These are phyloP conservation scores for Sanghuangporus sanghuang DNA, from an alignment of 1,284 basidiomycete genomes.

Conservation along the genomic window DNA sequence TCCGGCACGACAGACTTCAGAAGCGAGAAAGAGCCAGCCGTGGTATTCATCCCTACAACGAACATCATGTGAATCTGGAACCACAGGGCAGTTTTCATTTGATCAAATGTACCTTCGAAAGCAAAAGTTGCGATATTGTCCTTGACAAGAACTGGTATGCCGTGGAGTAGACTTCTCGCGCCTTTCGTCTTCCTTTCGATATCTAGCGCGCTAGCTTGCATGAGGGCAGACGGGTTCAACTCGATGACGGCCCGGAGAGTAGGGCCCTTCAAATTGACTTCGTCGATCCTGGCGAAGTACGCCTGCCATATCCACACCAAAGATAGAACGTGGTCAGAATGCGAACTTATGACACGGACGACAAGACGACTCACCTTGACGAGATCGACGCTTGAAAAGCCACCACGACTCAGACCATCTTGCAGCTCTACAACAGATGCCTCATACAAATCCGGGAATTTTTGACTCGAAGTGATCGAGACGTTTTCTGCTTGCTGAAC, in stretches of 20 bases:
- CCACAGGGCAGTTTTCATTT: not conserved
- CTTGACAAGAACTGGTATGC: slow-evolving; percentile 67
- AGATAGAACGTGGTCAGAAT: not conserved
- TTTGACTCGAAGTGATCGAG: not conserved
- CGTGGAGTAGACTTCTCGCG: slow-evolving; percentile 53
- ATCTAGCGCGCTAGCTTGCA: slow-evolving; percentile 49
- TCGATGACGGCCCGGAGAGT: slow-evolving; percentile 59
- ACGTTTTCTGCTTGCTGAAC: not conserved
- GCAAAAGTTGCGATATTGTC: slow-evolving; percentile 50
- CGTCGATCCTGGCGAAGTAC: slow-evolving; percentile 64
- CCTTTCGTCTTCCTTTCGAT: slow-evolving; percentile 43
- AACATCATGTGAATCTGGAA: not conserved
- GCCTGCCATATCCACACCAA: slow-evolving; percentile 33
- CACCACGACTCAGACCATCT: slow-evolving; percentile 41
- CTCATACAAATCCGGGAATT: slow-evolving; percentile 56
- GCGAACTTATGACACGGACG: slow-evolving; percentile 29
- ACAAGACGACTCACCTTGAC: slow-evolving; percentile 55
- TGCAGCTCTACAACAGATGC: slow-evolving; percentile 55
- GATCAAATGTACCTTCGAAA: slow-evolving; percentile 39
- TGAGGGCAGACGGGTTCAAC: slow-evolving; percentile 52
- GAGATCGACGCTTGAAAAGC: slow-evolving; percentile 60
- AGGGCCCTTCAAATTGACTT: slow-evolving; percentile 64
- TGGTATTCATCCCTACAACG: slow-evolving; percentile 37
- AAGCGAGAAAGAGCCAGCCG: slow-evolving; percentile 39
- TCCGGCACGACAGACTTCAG: slow-evolving; percentile 36